These are phyloP conservation scores for bread wheat (Triticum aestivum) DNA, from an alignment of 176 grass and related monocot species.

Conservation along the genomic window IWGSC_CS_RefSeq_v2.1 NC_057811.1:277112387-277112886, in stretches of 20 bases:
- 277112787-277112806: not conserved
- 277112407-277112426: conserved; percentile 91
- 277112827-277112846: not conserved
- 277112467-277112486: conserved; percentile 55
- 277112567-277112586: conserved; percentile 36
- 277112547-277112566: not conserved
- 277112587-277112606: conserved; percentile 81
- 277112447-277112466: conserved; percentile 78
- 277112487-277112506: not conserved
- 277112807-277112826: not conserved
- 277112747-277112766: conserved; percentile 22
- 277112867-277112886: conserved; percentile 13
- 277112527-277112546: conserved; percentile 29
- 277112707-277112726: conserved; percentile 45
- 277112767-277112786: conserved; percentile 37
- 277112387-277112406: conserved; percentile 96
- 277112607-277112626: conserved; percentile 74
- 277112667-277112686: conserved; percentile 35
- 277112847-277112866: not conserved
- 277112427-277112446: conserved; percentile 86
- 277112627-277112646: conserved; percentile 75
- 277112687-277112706: conserved; percentile 43
- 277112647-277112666: conserved; percentile 55
- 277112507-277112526: conserved; percentile 5
- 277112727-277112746: conserved; percentile 43